These are phyloP conservation scores for Bauhinia variegata DNA, from an alignment of 306 rosid species.

Conservation along the genomic window DNA sequence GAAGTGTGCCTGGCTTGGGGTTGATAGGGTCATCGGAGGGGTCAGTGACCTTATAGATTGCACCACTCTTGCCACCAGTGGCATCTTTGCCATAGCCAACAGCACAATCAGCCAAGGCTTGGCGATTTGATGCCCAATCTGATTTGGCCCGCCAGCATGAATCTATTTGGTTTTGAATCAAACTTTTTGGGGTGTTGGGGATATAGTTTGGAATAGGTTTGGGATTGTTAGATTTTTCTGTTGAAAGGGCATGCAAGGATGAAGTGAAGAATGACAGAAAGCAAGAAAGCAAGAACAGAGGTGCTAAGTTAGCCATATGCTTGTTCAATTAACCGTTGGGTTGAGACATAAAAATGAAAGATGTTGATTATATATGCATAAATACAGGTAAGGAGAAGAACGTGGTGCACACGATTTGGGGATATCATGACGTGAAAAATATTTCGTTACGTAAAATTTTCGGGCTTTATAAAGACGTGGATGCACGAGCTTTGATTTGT, in stretches of 20 bases:
- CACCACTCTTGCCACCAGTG: conserved; percentile 71
- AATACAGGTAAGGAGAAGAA: conserved; percentile 36
- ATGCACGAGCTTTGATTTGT: conserved; percentile 56
- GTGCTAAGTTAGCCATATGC: conserved; percentile 49
- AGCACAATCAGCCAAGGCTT: conserved; percentile 65
- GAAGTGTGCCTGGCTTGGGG: conserved; percentile 76
- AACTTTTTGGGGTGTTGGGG: conserved; percentile 21
- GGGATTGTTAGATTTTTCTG: conserved; percentile 12
- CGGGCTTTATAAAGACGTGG: conserved; percentile 53
- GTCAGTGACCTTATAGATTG: conserved; percentile 59
- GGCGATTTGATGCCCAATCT: conserved; percentile 68
- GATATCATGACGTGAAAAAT: neutral
- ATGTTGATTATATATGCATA: conserved; percentile 14
- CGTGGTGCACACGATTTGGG: conserved; percentile 68
- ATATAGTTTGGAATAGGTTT: conserved; percentile 35
- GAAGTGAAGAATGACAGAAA: conserved; percentile 39
- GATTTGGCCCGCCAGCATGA: conserved; percentile 67
- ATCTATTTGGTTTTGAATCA: conserved; percentile 61
- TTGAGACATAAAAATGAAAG: neutral
- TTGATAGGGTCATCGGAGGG: conserved; percentile 60
- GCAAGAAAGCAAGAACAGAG: conserved; percentile 40
- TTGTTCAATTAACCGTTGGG: neutral
- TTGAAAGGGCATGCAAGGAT: conserved; percentile 36
- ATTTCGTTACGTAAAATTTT: too few relatives aligned
- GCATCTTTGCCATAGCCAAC: conserved; percentile 76